Base-by-base conservation (phyloP, 176 grass and related monocot genomes). In the Eleusine indica region DNA sequence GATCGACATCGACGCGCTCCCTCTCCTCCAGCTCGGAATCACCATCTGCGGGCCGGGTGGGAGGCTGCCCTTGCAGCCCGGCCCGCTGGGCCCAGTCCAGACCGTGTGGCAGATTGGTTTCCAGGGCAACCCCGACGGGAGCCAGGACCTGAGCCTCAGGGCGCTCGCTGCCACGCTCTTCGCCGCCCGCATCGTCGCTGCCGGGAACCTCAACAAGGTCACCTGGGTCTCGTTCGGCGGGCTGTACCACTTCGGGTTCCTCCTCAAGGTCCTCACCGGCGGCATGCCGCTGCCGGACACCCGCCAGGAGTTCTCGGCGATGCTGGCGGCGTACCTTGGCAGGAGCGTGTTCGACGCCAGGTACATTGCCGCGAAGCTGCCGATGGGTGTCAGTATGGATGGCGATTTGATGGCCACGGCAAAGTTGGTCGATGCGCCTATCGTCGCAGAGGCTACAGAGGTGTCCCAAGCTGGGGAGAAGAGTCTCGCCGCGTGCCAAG, bases 201-300 rank as follows among this genome's bases (percentile, higher is more conserved):
- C 7, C 1, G 79, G 0, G 7, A 81, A 25, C 5, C 32, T 0
- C 2, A n/a, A 52, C 1, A 2, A 0, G 0, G 39, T 82, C 0
- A 82, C 52, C 4, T 82, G 80, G 62, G 62, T 82, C 9, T 68
- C 87, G 40, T 73, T 84, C 86, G 28, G 86, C 39, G 37, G 78
- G 49, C 16, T 86, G 63, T 22, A 91, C 88, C 46, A 91, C 85
- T 75, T 94, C 75, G 68, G 90, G 57, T 15, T 83, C 91, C 44
- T 91, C 85, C 52, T 90, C 75, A 53, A 86, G 87, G 46, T 76
- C 54, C 73, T 88, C 85, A 32, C 75, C 61, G 61, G 78, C 68
- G 70, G 88, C 42, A 8, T 38, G 70, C 44, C 43, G 58, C 43
- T 74, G 60, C 61, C 46, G 29, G 54, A 22, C 7, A 86, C 81